Conservation (phyloP, 2,329 filamentous ascomycete genomes). For the Thermothelomyces thermophilus region DNA sequence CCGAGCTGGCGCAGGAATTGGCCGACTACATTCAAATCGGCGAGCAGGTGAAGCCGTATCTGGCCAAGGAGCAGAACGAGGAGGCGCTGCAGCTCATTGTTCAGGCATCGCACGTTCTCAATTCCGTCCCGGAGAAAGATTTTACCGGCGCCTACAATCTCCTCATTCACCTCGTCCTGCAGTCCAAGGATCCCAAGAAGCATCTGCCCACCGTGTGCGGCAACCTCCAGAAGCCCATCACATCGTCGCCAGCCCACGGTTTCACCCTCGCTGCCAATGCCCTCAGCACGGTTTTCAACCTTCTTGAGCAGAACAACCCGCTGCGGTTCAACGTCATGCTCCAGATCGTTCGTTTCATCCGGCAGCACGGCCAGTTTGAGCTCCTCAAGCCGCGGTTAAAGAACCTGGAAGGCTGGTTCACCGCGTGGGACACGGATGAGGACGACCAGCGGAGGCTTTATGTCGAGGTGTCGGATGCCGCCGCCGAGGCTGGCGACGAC, state of each 20-base stretch:
- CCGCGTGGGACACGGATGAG: slow-evolving; percentile 72
- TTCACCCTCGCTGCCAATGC: slow-evolving; percentile 80
- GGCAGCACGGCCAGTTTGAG: slow-evolving; percentile 69
- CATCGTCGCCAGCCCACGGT: slow-evolving; percentile 78
- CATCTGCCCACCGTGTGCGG: slow-evolving; percentile 83
- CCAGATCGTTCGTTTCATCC: slow-evolving; percentile 79
- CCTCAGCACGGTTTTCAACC: slow-evolving; percentile 94
- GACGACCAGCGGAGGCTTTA: slow-evolving; percentile 82
- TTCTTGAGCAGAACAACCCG: slow-evolving; percentile 67
- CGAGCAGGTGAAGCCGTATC: slow-evolving; percentile 67
- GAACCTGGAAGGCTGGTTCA: slow-evolving; percentile 74
- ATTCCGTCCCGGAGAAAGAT: slow-evolving; percentile 88
- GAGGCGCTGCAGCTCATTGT: slow-evolving; percentile 87
- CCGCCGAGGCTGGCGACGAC: slow-evolving; percentile 68
- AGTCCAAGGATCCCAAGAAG: slow-evolving; percentile 77
- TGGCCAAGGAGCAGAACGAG: slow-evolving; percentile 71
- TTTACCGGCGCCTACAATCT: slow-evolving; percentile 96
- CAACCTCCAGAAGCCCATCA: slow-evolving; percentile 81
- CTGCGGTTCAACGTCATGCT: slow-evolving; percentile 86
- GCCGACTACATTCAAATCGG: slow-evolving; percentile 86
- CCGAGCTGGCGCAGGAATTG: slow-evolving; percentile 90
- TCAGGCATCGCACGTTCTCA: slow-evolving; percentile 68
- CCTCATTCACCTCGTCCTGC: slow-evolving; percentile 84
- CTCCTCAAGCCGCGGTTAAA: slow-evolving; percentile 76
- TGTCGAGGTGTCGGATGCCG: slow-evolving; percentile 73